Evolutionary conservation across 345 rosid species (phyloP), one percentile per base, ranked within the genome.

Genomic region (Euphorbia pulcherrima): DNA sequence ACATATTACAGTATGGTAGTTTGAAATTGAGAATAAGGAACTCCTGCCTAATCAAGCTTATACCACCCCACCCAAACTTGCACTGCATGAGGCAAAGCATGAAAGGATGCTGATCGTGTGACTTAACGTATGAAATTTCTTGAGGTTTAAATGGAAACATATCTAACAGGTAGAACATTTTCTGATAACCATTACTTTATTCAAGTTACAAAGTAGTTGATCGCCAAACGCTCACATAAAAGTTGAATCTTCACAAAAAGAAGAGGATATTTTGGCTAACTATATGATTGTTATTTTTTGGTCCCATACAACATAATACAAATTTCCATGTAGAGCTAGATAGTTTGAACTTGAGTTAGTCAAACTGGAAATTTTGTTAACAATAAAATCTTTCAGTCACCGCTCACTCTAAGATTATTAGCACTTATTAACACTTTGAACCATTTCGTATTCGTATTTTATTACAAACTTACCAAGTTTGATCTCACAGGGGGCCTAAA

Each of bases 401-500:
- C 17, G 54, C 17, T 14, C 37, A 53, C 8, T 21, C 33, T 39
- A 67, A 54, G 62, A 29, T 44, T 12, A 23, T 7, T 21, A 8
- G 20, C 23, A 62, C 16, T 57, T 33, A 7, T 2, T 2, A 33
- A 33, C 3, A n/a, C n/a, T n/a, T 3, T 28, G 23, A 40, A 51
- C 8, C 27, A 50, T 24, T n/a, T n/a, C n/a, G n/a, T n/a, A 33
- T 47, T 57, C 66, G 65, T 37, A 35, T 57, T 52, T 72, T 35
- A 18, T 40, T 64, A 72, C 69, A 71, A 70, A 65, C 67, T 77
- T 89, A 95, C 99, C 92, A 78, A 81, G 80, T 83, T 83, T 73
- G 96, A 74, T 68, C 78, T 77, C 48, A 85, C 64, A 75, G 77
- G 89, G 62, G 90, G 96, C 74, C 84, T 86, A 74, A 95, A 90